A percentile compares a stretch with the other conserved stretches of the same genome.
Conservation (phyloP, 495 filamentous ascomycete genomes). For the Podospora didyma region DNA sequence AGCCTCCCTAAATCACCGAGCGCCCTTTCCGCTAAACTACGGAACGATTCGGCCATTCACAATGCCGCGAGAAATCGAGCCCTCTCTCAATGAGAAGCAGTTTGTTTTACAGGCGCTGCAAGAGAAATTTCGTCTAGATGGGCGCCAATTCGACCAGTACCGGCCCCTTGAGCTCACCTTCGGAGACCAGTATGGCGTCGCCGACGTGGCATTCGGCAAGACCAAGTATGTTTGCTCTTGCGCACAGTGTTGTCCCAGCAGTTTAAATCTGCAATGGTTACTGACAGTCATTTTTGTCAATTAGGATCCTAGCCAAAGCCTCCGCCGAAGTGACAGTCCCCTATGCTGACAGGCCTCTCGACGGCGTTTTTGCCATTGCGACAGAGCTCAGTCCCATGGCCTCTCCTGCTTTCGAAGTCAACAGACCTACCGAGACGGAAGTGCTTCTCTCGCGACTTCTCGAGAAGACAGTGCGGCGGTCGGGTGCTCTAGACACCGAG, state of each 20-base stretch:
- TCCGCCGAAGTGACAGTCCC: constrained; percentile 85
- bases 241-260: background rate
- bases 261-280: constrained; percentile 3
- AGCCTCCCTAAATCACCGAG: background rate
- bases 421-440: constrained; percentile 77
- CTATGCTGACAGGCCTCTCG: constrained; percentile 83
- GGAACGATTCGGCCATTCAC: constrained; percentile 4
- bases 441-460: constrained; percentile 79
- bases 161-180: constrained; percentile 74
- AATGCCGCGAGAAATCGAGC: constrained; percentile 88
- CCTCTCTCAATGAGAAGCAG: constrained; percentile 71
- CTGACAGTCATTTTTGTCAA: constrained; percentile 4
- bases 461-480: constrained; percentile 89
- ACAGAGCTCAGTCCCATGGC: constrained; percentile 91
- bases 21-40: constrained; percentile 6
- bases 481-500: constrained; percentile 87
- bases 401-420: constrained; percentile 83
- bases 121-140: constrained; percentile 77
- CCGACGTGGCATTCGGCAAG: constrained; percentile 84
- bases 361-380: constrained; percentile 87
- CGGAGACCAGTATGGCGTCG: constrained; percentile 86
- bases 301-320: constrained; percentile 76
- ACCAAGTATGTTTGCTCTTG: constrained; percentile 59
- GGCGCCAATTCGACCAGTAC: constrained; percentile 72
- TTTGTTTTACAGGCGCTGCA: constrained; percentile 73